Base-by-base conservation (phyloP, 768 basidiomycete genomes). In the Pulveroboletus sp. region DNA sequence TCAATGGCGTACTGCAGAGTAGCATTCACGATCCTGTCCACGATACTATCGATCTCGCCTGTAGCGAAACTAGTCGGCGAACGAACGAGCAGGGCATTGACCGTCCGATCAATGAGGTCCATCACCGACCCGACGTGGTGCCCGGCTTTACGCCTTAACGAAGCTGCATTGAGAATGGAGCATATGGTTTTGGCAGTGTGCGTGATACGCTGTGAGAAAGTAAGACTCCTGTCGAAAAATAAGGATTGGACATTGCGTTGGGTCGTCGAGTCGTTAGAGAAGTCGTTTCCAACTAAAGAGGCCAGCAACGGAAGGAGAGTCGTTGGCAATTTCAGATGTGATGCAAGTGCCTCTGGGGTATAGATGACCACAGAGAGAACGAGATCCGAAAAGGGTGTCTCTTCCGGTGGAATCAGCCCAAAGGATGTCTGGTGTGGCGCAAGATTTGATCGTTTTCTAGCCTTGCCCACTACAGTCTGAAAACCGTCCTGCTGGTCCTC, bases 211-310 rank as follows among this genome's bases (percentile, higher is more conserved):
- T 87, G 83, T 28, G 73, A 67, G 31, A 76, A 64, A 0, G 79
- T 76, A 21, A 84, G 68, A 21, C 72, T 68, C 32, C 78, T 73
- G 41, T 86, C 82, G 59, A 90, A 92, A 63, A 92, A 89, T 21
- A 86, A 58, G 0, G 70, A 73, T 60, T 82, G 85, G 8, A 80
- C 69, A 51, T 73, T 76, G 38, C 74, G 76, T 18, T 73, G 73
- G 36, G 71, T 71, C 7, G 76, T 69, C 40, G 79, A 75, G 9
- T 61, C 74, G 43, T 75, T 76, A 0, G 86, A 78, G 60, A 80
- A 92, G 64, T 92, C 90, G 58, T 91, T 91, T 43, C 90, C 90
- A 5, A 89, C 78, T 15, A 92, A 69, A 9, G 89, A 85, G 17
- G 82, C 87, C 3, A 92, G 71, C 6, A 93, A 75, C 1, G 90